A percentile compares a stretch with the other conserved stretches of the same genome.
Evolutionary conservation across 2,329 filamentous ascomycete species (phyloP).

Genomic region (Nothophoma quercina): DNA sequence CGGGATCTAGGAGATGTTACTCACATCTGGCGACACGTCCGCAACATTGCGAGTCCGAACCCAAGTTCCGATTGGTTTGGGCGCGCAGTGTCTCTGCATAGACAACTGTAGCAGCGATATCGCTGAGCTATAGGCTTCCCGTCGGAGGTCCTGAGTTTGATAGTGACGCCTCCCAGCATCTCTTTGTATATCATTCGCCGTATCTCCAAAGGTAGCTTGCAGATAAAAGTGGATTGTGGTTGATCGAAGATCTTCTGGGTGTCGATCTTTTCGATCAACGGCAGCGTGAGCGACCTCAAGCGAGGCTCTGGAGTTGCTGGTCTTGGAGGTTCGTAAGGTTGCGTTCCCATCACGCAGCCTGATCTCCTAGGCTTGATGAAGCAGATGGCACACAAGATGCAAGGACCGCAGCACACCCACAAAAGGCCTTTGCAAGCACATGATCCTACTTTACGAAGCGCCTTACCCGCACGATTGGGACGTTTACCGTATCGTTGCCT

Average conservation of each 20-base stretch:
- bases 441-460: slow-evolving; percentile 12
- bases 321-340: not conserved
- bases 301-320: slow-evolving; percentile 28
- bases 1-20: not conserved
- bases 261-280: slow-evolving; percentile 13
- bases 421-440: slow-evolving; percentile 25
- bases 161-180: slow-evolving; percentile 19
- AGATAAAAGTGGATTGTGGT: slow-evolving; percentile 26
- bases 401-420: slow-evolving; percentile 26
- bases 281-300: slow-evolving; percentile 22
- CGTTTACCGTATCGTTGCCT: too few species aligned
- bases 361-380: slow-evolving; percentile 2
- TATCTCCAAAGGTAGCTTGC: slow-evolving; percentile 30
- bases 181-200: slow-evolving; percentile 29
- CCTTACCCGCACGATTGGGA: slow-evolving; percentile 14
- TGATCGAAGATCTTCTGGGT: slow-evolving; percentile 24
- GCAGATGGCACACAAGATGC: slow-evolving; percentile 25
- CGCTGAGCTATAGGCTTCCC: slow-evolving; percentile 19
- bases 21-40: slow-evolving; percentile 34
- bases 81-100: not conserved
- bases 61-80: not conserved
- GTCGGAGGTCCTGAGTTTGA: slow-evolving; percentile 19
- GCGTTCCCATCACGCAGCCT: not conserved
- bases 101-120: slow-evolving; percentile 9
- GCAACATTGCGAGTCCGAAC: slow-evolving; percentile 21